These are phyloP conservation scores for Sinapis alba DNA, from an alignment of 441 rosid genomes.

Conservation along the genomic window DNA sequence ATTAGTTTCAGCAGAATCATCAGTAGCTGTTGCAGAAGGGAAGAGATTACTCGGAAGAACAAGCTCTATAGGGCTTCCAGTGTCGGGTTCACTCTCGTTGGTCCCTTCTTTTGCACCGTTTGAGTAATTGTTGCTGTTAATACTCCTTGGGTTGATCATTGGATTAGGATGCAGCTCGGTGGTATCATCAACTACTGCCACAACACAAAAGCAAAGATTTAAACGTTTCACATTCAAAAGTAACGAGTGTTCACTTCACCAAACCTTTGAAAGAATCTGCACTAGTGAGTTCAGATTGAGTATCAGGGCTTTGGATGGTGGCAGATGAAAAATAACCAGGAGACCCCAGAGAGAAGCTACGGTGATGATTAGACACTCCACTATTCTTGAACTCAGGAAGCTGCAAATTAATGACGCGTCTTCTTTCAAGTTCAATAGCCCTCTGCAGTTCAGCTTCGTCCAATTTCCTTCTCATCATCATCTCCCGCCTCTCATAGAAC, in stretches of 20 bases:
- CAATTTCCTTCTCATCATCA: slow-evolving; percentile 51
- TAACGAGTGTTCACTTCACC: slow-evolving; percentile 21
- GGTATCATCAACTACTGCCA: slow-evolving; percentile 44
- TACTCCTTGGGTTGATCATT: slow-evolving; percentile 31
- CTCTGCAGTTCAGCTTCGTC: slow-evolving; percentile 72
- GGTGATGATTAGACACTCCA: slow-evolving; percentile 37
- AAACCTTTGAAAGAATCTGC: slow-evolving; percentile 57
- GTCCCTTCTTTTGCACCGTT: slow-evolving; percentile 31
- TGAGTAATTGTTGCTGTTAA: slow-evolving; percentile 30
- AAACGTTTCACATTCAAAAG: neutral
- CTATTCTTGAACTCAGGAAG: slow-evolving; percentile 52
- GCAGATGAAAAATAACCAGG: slow-evolving; percentile 47
- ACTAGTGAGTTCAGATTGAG: slow-evolving; percentile 41
- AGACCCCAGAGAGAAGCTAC: slow-evolving; percentile 71
- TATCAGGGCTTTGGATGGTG: slow-evolving; percentile 39
- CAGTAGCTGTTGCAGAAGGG: slow-evolving; percentile 49
- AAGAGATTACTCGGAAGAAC: slow-evolving; percentile 62
- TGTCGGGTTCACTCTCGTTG: slow-evolving; percentile 18
- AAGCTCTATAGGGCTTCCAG: slow-evolving; percentile 46
- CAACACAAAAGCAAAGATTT: slow-evolving; percentile 11
- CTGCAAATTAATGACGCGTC: slow-evolving; percentile 58
- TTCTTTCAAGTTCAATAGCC: slow-evolving; percentile 63
- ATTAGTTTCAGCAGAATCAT: slow-evolving; percentile 29
- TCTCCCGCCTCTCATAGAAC: slow-evolving; percentile 48
- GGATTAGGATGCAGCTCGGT: slow-evolving; percentile 41